Evolutionary conservation across 1,284 basidiomycete genomes (phyloP).

Genomic region (Ceratobasidium sp.): DNA sequence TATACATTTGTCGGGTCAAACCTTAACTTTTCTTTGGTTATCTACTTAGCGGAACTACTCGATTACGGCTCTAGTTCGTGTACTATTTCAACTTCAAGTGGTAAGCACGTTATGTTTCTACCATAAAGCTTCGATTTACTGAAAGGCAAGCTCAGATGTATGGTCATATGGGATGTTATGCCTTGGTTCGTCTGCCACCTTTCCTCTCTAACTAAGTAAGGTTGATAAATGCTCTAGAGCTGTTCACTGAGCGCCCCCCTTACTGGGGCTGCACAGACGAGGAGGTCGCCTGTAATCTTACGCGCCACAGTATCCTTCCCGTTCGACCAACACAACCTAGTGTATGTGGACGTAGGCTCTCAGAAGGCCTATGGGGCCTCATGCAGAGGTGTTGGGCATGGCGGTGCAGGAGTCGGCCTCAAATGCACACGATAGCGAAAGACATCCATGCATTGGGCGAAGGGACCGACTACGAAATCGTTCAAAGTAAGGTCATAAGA

Average conservation of each 20-base stretch:
- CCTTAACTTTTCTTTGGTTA: background rate
- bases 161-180: constrained; percentile 44
- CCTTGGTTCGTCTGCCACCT: constrained; percentile 7
- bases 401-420: background rate
- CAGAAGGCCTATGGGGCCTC: constrained; percentile 25
- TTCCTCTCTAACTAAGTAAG: background rate
- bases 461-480: background rate
- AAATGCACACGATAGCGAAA: background rate
- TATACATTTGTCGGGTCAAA: background rate
- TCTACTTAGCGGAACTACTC: constrained; percentile 10
- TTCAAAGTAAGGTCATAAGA: background rate
- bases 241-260: constrained; percentile 12
- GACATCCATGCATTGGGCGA: background rate
- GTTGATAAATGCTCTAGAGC: background rate
- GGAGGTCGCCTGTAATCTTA: background rate
- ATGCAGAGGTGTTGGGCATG: constrained; percentile 17
- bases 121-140: background rate
- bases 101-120: background rate
- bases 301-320: background rate
- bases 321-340: background rate
- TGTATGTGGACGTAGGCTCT: constrained; percentile 6
- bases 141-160: constrained; percentile 10
- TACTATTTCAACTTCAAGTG: background rate
- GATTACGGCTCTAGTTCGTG: background rate
- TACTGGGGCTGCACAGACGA: background rate